Base-by-base conservation (phyloP, 1,284 basidiomycete species). In the Flammula alnicola region DNA sequence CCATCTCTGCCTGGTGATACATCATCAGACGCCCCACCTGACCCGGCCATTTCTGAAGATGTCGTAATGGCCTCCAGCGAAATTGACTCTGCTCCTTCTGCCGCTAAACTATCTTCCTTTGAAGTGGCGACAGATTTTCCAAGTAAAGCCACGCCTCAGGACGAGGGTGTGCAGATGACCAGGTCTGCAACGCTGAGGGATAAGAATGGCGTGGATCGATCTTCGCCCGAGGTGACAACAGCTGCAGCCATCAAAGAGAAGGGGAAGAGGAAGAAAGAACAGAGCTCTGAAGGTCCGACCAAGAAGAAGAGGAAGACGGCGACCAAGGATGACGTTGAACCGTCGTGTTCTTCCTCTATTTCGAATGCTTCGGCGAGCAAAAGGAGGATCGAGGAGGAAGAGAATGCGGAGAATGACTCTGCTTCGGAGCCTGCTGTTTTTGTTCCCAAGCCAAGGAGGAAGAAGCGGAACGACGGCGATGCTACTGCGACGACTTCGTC, bases 281-380 rank as follows among this genome's bases (percentile, higher is more conserved):
- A n/a, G n/a, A n/a, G 38, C 41, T 4, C 43, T 11, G 56, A 54
- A 11, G 56, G 59, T 31, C 58, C 49, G n/a, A 44, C 47, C 22
- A 58, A 57, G 58, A 70, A 69, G 63, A 68, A 63, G 44, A 49
- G 54, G 3, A 62, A 61, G n/a, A 40, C 51, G 27, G 43, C 11
- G 20, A n/a, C 47, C n/a, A 46, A 52, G 3, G 48, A 44, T n/a
- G 44, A 30, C n/a, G 32, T 49, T 6, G 30, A 31, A 22, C 22
- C 59, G 38, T 52, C 51, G 9, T 43, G n/a, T n/a, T n/a, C n/a
- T n/a, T n/a, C 47, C 7, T 47, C 47, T 11, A 27, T 11, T 35
- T 23, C 17, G n/a, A 35, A 25, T 8, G 12, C 16, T 14, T 11
- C 37, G 10, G 16, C 12, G 12, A 30, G 22, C 12, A 51, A 46